Conservation (phyloP, 208 protist genomes). For the Trypanosoma mega region DNA sequence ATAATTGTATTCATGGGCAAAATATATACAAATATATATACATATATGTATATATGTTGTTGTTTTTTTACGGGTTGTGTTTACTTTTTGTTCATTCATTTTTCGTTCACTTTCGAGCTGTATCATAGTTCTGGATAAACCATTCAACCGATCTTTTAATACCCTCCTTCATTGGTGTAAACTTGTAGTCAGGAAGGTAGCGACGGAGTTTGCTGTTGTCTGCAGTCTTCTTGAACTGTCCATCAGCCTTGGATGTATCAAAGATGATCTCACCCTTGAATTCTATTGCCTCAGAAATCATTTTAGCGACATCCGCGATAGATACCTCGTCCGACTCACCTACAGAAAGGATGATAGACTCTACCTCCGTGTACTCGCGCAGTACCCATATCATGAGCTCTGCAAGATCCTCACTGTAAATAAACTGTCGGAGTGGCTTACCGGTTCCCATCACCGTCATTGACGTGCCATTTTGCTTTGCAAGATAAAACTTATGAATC, state of each 20-base stretch:
- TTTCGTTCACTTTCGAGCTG: constrained; percentile 60
- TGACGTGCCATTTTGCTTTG: constrained; percentile 62
- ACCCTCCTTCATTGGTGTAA: constrained; percentile 88
- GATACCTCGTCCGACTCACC: constrained; percentile 86
- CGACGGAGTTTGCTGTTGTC: constrained; percentile 83
- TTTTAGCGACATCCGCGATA: constrained; percentile 80
- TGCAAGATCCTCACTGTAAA: constrained; percentile 86
- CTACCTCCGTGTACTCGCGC: constrained; percentile 67
- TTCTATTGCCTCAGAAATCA: constrained; percentile 79
- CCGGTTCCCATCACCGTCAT: constrained; percentile 89
- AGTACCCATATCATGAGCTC: constrained; percentile 79
- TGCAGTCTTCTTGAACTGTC: constrained; percentile 94
- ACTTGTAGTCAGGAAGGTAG: constrained; percentile 82
- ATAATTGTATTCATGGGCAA: too few species aligned
- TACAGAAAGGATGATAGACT: constrained; percentile 93
- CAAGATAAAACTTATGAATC: constrained; percentile 92
- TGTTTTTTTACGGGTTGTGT: too few species aligned
- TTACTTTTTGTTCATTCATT: too few species aligned
- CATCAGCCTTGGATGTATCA: constrained; percentile 91
- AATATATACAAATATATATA: too few species aligned
- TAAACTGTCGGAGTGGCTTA: constrained; percentile 94
- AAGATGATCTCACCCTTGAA: constrained; percentile 82
- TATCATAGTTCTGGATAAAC: constrained; percentile 90
- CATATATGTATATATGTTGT: too few species aligned
- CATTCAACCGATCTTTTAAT: constrained; percentile 75